Evolutionary conservation across 208 protist genomes (phyloP).

Genomic region (Leishmania tropica): DNA sequence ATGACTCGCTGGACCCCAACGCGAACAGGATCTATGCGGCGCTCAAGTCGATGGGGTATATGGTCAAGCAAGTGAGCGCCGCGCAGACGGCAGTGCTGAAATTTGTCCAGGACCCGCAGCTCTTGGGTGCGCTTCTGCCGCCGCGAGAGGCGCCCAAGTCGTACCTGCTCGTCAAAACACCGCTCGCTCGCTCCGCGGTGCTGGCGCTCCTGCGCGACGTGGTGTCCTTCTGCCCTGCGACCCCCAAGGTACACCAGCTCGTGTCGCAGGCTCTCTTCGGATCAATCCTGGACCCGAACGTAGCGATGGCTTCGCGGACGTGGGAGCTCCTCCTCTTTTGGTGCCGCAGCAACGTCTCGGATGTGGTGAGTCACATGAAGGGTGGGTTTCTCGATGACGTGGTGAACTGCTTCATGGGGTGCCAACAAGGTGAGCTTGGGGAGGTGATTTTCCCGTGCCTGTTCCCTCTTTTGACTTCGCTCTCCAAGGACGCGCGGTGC

Average conservation of each 20-base stretch:
- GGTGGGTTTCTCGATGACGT: conserved; percentile 69
- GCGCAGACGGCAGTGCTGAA: conserved; percentile 55
- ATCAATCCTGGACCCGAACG: conserved; percentile 50
- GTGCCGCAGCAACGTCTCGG: conserved; percentile 50
- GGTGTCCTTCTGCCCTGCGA: conserved; percentile 59
- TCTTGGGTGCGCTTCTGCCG: conserved; percentile 53
- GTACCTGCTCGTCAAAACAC: conserved; percentile 58
- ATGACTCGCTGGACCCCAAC: conserved; percentile 69
- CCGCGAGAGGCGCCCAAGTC: conserved; percentile 24
- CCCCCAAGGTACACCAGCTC: conserved; percentile 52
- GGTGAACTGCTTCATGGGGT: conserved; percentile 79
- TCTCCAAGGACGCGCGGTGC: conserved; percentile 73
- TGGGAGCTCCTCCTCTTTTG: conserved; percentile 88
- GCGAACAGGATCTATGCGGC: conserved; percentile 68
- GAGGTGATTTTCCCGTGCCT: conserved; percentile 84
- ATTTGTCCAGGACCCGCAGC: conserved; percentile 56
- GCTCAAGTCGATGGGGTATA: conserved; percentile 76
- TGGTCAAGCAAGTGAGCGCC: conserved; percentile 75
- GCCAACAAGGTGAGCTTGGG: conserved; percentile 48
- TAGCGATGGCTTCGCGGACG: conserved; percentile 50
- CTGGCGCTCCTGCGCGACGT: conserved; percentile 82
- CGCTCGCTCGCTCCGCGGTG: conserved; percentile 70
- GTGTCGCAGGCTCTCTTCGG: conserved; percentile 58
- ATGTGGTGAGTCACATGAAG: conserved; percentile 62
- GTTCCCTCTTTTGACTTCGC: conserved; percentile 73